Conservation (phyloP, 2,329 filamentous ascomycete species). For the Colletotrichum sp. region DNA sequence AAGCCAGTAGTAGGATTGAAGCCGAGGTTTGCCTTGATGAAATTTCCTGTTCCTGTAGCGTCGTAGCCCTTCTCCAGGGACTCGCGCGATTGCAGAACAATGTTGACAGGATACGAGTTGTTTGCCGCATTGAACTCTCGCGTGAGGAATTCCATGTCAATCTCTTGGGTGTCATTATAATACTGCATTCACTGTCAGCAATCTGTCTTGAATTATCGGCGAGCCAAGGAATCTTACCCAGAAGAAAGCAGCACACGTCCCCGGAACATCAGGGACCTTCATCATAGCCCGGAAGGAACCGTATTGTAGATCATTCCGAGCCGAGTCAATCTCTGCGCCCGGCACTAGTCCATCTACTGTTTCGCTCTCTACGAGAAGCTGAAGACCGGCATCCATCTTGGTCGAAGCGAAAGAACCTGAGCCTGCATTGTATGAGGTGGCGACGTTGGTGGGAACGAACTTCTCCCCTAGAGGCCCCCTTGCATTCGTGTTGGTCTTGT, state of each 20-base stretch:
- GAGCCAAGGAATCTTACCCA: conserved; percentile 57
- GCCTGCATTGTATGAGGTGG: conserved; percentile 43
- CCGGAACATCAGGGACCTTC: conserved; percentile 63
- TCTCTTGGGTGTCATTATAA: conserved; percentile 79
- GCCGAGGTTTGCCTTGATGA: conserved; percentile 60
- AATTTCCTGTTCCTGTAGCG: conserved; percentile 64
- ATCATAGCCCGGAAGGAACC: conserved; percentile 74
- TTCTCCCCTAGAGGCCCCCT: conserved; percentile 71
- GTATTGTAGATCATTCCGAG: conserved; percentile 67
- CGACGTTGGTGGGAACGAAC: conserved; percentile 62
- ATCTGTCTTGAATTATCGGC: neutral
- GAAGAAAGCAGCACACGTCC: conserved; percentile 82
- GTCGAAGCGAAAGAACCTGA: conserved; percentile 44
- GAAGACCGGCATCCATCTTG: conserved; percentile 56
- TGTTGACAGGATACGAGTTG: conserved; percentile 66
- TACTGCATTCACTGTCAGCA: conserved; percentile 55
- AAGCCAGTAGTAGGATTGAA: conserved; percentile 71
- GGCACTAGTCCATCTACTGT: conserved; percentile 58
- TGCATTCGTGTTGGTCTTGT: conserved; percentile 60
- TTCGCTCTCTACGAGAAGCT: conserved; percentile 58
- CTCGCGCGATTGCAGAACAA: conserved; percentile 74
- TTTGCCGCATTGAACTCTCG: conserved; percentile 60
- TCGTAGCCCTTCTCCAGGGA: conserved; percentile 66
- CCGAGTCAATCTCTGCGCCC: conserved; percentile 68
- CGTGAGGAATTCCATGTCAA: conserved; percentile 82